These are phyloP conservation scores for Mycena crocata DNA, from an alignment of 768 basidiomycete species.

Conservation along the genomic window DNA sequence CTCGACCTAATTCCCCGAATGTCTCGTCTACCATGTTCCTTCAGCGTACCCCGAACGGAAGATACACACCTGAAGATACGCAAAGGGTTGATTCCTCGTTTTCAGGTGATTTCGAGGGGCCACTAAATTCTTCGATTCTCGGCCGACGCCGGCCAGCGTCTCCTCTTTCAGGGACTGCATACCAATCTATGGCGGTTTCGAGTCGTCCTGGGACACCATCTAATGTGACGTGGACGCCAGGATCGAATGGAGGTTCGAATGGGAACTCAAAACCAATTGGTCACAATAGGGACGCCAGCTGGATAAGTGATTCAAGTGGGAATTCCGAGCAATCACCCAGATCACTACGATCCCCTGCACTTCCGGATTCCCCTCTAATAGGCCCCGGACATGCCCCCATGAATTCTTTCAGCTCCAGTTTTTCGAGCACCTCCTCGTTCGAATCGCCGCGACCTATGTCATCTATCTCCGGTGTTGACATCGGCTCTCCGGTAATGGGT, in stretches of 20 bases:
- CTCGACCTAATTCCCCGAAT: conserved; percentile 62
- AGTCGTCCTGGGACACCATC: conserved; percentile 79
- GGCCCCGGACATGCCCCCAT: conserved; percentile 49
- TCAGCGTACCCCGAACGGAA: conserved; percentile 72
- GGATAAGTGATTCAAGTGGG: conserved; percentile 55
- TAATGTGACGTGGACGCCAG: conserved; percentile 76
- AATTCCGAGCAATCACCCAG: conserved; percentile 50
- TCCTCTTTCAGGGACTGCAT: conserved; percentile 71
- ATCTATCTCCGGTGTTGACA: conserved; percentile 62
- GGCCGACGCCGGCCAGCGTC: conserved; percentile 77
- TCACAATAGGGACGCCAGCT: conserved; percentile 72
- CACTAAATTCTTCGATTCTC: conserved; percentile 63
- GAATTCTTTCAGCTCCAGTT: conserved; percentile 45
- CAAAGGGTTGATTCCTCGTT: conserved; percentile 47
- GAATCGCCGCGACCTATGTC: conserved; percentile 57
- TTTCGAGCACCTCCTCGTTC: conserved; percentile 40
- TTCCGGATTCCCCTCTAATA: conserved; percentile 70
- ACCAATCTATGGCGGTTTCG: conserved; percentile 69
- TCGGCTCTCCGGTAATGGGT: conserved; percentile 57
- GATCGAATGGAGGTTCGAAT: conserved; percentile 45
- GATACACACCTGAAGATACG: conserved; percentile 69
- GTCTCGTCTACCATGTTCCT: conserved; percentile 62
- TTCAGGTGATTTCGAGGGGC: conserved; percentile 57
- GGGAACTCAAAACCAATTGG: conserved; percentile 44
- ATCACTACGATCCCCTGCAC: conserved; percentile 64